Base-by-base conservation (phyloP, 352 stramenopile species). In the Phytophthora multivora region DNA sequence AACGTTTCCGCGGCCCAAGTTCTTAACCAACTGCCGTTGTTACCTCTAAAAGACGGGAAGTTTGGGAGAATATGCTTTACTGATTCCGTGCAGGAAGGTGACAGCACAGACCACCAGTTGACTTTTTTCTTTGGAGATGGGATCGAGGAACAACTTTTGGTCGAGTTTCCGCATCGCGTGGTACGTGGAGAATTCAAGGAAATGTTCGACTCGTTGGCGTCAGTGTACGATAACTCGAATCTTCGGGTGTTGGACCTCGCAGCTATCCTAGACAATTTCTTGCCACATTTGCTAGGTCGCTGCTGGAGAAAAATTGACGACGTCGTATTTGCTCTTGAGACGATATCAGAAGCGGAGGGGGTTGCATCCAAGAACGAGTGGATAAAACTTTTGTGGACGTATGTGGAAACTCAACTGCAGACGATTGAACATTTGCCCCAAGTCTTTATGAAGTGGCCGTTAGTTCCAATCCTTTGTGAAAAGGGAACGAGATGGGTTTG, bases 111-210 rank as follows among this genome's bases (percentile, higher is more conserved):
- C 10, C 57, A 62, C 31, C 54, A 67, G 13, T 39, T 61, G 40
- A 57, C 23, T 0, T 76, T 74, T 39, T 86, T 80, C 50, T 86
- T 86, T 48, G 76, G 67, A 51, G 76, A 51, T 51, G 47, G 46
- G 7, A 51, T 77, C 10, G 80, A 90, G 64, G 74, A 85, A 67
- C 56, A 78, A 43, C 61, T 90, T 49, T 60, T 90, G 19, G 62
- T 58, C 18, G 54, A 60, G 4, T 86, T 83, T 33, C 68, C 79
- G 8, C 69, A 79, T 59, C 60, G 57, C 33, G 40, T 88, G 10
- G 28, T 90, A 5, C 31, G 61, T 18, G 49, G 64, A 11, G 59
- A 83, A 28, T 86, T 80, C 43, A 74, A 77, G 21, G 47, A 63
- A 11, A 42, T 73, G 39, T 86, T 86, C 66, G 75, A 84, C n/a